Conservation (phyloP, 2,329 filamentous ascomycete genomes). For the Colletotrichum graminicola region DNA sequence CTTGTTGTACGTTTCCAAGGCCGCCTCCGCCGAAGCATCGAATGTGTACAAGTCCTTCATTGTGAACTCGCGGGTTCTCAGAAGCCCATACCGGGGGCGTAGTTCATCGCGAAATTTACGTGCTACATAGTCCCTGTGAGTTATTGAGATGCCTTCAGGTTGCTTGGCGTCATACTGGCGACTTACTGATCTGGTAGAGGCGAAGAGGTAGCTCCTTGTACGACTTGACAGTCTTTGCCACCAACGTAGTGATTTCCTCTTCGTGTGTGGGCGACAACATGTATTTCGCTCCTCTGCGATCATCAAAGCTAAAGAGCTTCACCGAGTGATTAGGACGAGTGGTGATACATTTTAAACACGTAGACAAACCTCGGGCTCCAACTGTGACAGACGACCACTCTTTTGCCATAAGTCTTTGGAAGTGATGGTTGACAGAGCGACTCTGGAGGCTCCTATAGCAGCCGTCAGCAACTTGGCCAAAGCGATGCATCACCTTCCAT, state of each 20-base stretch:
- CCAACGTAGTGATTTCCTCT: constrained; percentile 91
- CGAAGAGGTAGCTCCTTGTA: constrained; percentile 89
- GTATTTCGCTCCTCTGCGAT: constrained; percentile 80
- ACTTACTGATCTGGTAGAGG: constrained; percentile 87
- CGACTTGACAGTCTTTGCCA: constrained; percentile 79
- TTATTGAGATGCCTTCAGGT: constrained; percentile 1
- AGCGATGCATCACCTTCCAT: background rate
- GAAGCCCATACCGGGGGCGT: constrained; percentile 86
- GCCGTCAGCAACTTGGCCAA: background rate
- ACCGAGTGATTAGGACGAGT: constrained; percentile 41
- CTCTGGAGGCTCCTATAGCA: constrained; percentile 78
- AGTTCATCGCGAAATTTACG: constrained; percentile 96
- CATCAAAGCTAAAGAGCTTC: constrained; percentile 82
- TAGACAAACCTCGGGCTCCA: constrained; percentile 75
- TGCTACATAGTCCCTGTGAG: constrained; percentile 59
- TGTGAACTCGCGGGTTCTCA: constrained; percentile 90
- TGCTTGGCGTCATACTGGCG: too few relatives aligned
- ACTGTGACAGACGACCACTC: constrained; percentile 82
- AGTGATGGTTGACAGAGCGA: constrained; percentile 87
- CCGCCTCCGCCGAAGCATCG: constrained; percentile 75
- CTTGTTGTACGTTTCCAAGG: constrained; percentile 82
- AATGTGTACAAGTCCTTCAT: constrained; percentile 99
- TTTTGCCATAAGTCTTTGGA: constrained; percentile 85
- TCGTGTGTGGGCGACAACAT: constrained; percentile 94
- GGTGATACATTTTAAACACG: background rate